phyloP scores from a whole-genome alignment of 345 rosid species.

The Corchorus olitorius region DNA sequence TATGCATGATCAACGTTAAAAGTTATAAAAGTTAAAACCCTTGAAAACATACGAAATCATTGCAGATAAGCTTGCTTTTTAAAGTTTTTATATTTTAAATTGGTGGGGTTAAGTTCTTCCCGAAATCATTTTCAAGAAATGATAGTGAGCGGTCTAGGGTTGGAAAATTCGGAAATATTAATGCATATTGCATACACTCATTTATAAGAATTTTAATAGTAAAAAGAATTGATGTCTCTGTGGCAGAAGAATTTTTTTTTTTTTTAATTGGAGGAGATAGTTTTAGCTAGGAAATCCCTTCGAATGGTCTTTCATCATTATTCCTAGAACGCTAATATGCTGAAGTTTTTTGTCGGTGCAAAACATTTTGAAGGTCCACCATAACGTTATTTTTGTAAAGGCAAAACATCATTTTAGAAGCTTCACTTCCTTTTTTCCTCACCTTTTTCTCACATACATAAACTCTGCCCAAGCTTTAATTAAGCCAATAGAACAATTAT shows the following conservation, averaged over 20 bases:
- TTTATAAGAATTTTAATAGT: not conserved
- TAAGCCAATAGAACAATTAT: not conserved
- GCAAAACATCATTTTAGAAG: not conserved
- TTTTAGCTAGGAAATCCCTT: not conserved
- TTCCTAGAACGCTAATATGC: not conserved
- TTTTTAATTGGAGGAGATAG: not conserved
- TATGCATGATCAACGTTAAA: not conserved
- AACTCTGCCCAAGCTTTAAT: not conserved
- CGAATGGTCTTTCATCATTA: not conserved
- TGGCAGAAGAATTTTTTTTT: not conserved
- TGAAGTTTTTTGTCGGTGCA: constrained; percentile 28
- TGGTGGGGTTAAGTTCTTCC: not conserved
- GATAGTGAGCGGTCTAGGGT: not conserved
- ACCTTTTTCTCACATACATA: not conserved
- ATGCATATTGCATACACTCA: not conserved
- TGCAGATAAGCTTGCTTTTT: not conserved
- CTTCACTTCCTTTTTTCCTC: constrained; percentile 7
- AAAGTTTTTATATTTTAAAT: not conserved
- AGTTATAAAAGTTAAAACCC: not conserved
- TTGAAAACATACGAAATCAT: not conserved
- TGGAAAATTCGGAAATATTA: not conserved
- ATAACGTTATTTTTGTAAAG: not conserved
- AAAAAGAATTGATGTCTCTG: not conserved
- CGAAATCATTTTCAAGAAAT: not conserved
- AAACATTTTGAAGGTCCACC: constrained; percentile 15